A percentile compares a stretch with the other conserved stretches of the same genome.
Evolutionary conservation across 2,329 filamentous ascomycete species (phyloP).

Genomic region (Trichoderma harzianum): DNA sequence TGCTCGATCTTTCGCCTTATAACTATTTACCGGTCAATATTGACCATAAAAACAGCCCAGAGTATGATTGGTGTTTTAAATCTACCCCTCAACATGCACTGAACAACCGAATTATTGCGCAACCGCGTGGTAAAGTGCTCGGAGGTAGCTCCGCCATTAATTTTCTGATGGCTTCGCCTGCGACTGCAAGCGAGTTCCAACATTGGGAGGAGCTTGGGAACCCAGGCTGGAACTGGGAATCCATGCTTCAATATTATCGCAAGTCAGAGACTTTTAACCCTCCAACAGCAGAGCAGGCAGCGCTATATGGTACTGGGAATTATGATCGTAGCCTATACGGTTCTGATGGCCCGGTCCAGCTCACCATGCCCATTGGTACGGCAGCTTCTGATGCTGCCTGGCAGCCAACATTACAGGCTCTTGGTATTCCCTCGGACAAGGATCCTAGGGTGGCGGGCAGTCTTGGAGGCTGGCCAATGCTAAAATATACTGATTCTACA

Average conservation of each 20-base stretch:
- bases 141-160: slow-evolving; percentile 8
- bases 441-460: background rate
- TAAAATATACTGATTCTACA: background rate
- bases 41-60: background rate
- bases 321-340: background rate
- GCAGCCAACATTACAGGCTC: background rate
- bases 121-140: background rate
- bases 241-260: background rate
- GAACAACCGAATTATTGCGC: background rate
- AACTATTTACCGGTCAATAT: fast-evolving
- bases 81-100: background rate
- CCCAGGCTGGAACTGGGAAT: background rate
- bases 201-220: background rate
- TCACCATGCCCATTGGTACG: background rate
- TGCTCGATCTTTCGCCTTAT: background rate
- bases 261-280: background rate
- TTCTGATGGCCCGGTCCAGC: background rate
- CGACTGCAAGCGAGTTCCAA: background rate
- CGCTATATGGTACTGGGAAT: background rate
- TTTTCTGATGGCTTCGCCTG: background rate
- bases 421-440: background rate
- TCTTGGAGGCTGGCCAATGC: background rate
- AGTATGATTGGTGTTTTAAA: background rate
- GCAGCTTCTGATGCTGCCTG: background rate
- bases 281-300: background rate